phyloP scores from a whole-genome alignment of 2,329 filamentous ascomycete genomes.

The Lachnellula subtilissima region DNA sequence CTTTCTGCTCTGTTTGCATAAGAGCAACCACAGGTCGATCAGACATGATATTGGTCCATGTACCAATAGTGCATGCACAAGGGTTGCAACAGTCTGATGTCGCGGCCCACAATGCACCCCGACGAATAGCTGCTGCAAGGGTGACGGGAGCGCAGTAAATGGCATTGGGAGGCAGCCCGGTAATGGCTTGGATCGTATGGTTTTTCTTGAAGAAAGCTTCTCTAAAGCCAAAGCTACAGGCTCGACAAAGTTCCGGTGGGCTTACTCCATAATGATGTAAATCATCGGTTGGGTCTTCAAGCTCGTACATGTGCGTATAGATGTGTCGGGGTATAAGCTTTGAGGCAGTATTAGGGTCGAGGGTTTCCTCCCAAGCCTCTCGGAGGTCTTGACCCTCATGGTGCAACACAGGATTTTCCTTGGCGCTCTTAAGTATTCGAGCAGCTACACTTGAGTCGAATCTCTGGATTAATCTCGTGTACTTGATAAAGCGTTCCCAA shows the following conservation, averaged over 20 bases:
- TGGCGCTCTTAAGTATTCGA: no score
- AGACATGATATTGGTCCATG: conserved; percentile 2
- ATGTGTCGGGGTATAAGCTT: no score
- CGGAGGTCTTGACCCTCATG: no score
- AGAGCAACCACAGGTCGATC: neutral
- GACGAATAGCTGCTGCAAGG: conserved; percentile 5
- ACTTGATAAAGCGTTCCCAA: no score
- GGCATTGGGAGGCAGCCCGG: neutral
- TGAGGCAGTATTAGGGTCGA: no score
- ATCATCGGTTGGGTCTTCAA: no score
- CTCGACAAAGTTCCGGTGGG: neutral
- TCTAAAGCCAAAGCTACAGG: neutral
- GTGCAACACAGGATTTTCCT: no score
- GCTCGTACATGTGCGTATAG: no score
- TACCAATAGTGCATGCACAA: conserved; percentile 3
- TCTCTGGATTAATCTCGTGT: no score
- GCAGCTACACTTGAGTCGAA: no score
- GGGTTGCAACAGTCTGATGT: neutral
- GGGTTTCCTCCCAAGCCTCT: no score
- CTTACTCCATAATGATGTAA: neutral
- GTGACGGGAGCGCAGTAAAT: neutral
- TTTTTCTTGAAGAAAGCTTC: neutral
- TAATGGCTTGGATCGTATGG: neutral
- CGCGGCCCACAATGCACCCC: conserved; percentile 2
- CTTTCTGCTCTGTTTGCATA: neutral